Evolutionary conservation across 305 asterid species (phyloP), one percentile per base, ranked within the genome.

Genomic region (Rubia peregrina): DNA sequence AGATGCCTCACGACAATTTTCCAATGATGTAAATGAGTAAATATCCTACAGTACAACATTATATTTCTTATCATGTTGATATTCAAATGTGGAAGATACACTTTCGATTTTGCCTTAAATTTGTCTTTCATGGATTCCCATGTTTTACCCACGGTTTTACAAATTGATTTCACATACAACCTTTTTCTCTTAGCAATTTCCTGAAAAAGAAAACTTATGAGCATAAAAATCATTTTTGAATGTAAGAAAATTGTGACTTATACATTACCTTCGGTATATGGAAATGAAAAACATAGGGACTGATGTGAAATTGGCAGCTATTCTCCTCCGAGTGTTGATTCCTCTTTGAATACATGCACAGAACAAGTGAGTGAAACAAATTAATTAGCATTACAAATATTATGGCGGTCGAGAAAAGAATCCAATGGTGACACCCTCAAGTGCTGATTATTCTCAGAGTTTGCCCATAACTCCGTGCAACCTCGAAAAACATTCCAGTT

Each of bases 281-380:
- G 75, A 94, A 89, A 82, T 89, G 91, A 72, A 95, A 87, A 67
- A 75, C 80, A 97, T 96, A 87, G 13, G 93, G 88, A 78, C 88
- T 81, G 42, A 9, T 46, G 46, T 65, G 79, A 64, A 72, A 74
- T 66, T 70, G 75, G 74, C 73, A 64, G 65, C 78, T 24, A 24
- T 24, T 24, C 26, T 24, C 26, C 26, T 24, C 26, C 1, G 26
- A 24, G 26, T 24, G 26, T 22, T 95, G 89, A 77, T 78, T 75
- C 56, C 69, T 66, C 67, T 38, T 44, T 21, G 56, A 65, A 44
- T 46, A 76, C 33, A 65, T 57, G 70, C 69, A 71, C 70, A 38
- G 77, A 70, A 70, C 16, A 49, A 42, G 68, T 70, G 22, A 55
- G 38, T 79, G 21, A 77, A 76, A 38, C 68, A 80, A 62, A 69